phyloP scores from a whole-genome alignment of 148 eudicot genomes.

The Cornus suecica region DNA sequence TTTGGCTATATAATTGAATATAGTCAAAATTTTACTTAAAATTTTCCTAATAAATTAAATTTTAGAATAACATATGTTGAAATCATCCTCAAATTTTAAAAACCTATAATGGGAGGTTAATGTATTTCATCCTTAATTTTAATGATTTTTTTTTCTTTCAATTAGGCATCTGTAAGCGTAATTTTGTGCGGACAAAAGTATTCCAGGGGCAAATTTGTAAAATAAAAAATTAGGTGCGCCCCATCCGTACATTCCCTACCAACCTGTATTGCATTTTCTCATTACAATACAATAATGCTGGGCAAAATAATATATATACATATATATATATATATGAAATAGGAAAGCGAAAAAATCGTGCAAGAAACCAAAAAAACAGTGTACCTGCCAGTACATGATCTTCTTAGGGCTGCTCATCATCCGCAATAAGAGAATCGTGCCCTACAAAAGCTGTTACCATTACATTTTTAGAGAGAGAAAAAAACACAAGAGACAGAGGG shows the following conservation, averaged over 20 bases:
- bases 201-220: not conserved
- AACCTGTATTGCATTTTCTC: not conserved
- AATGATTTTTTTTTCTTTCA: too few relatives aligned
- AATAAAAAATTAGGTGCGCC: not conserved
- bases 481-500: not conserved
- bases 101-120: too few relatives aligned
- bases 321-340: not conserved
- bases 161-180: too few relatives aligned
- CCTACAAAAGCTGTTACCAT: not conserved
- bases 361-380: not conserved
- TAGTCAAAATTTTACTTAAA: too few relatives aligned
- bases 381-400: constrained; percentile 10
- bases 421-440: not conserved
- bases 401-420: constrained; percentile 2
- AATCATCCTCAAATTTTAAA: too few relatives aligned
- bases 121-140: too few relatives aligned
- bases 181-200: not conserved
- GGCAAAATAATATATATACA: not conserved
- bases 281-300: not conserved
- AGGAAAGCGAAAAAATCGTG: not conserved
- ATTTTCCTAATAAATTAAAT: too few relatives aligned
- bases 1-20: too few relatives aligned
- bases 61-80: too few relatives aligned
- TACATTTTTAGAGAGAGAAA: not conserved
- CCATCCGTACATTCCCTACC: not conserved